Percentiles rank a stretch among this genome's conserved stretches.
These are phyloP conservation scores for Rhodotorula glutinis DNA, from an alignment of 1,284 basidiomycete genomes.

Conservation along the genomic window DNA sequence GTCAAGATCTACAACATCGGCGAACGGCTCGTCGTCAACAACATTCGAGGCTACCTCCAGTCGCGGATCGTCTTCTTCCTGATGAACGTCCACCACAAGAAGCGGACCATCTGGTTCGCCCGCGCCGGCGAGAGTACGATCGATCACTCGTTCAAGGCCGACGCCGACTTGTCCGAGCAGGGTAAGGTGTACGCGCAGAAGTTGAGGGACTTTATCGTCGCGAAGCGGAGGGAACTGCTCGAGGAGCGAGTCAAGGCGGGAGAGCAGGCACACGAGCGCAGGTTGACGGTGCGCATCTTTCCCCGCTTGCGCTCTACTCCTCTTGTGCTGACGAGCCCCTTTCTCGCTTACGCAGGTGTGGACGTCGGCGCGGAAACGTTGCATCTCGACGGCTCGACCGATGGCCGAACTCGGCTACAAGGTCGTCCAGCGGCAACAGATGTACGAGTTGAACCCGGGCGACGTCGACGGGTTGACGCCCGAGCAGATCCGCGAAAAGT, in stretches of 20 bases:
- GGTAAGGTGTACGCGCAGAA: conserved; percentile 92
- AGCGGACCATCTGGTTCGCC: conserved; percentile 97
- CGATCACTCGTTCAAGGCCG: conserved; percentile 98
- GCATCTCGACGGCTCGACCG: conserved; percentile 93
- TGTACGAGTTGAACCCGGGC: conserved; percentile 92
- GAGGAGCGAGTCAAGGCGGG: conserved; percentile 34
- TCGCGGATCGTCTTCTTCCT: conserved; percentile 77
- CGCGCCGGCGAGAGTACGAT: conserved; percentile 90
- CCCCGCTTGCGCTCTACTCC: neutral
- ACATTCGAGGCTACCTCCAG: conserved; percentile 78
- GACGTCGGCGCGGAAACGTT: conserved; percentile 89
- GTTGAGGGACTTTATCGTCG: conserved; percentile 46
- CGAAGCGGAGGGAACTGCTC: conserved; percentile 44
- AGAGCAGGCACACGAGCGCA: conserved; percentile 27
- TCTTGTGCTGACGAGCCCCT: neutral
- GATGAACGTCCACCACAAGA: conserved; percentile 72
- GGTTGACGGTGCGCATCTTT: conserved; percentile 25
- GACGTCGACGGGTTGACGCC: conserved; percentile 78
- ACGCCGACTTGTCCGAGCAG: conserved; percentile 89
- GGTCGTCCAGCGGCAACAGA: conserved; percentile 89
- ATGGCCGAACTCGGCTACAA: conserved; percentile 64
- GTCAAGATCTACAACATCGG: conserved; percentile 97
- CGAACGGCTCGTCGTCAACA: conserved; percentile 82
- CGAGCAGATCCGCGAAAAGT: conserved; percentile 82
- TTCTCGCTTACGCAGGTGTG: conserved; percentile 72